Evolutionary conservation across 352 stramenopile genomes (phyloP).

Genomic region (Blastocystis sp.): DNA sequence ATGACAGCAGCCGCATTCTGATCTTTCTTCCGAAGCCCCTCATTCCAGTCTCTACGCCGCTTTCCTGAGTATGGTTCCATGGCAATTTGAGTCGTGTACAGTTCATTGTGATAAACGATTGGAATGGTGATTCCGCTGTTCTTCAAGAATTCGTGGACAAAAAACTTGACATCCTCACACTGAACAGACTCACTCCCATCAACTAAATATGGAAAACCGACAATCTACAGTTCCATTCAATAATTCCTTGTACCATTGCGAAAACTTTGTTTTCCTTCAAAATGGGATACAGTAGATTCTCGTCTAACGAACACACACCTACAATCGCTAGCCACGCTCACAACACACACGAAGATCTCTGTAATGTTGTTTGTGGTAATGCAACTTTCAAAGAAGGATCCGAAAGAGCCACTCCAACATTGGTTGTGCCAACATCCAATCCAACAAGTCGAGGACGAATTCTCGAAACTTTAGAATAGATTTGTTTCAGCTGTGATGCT

Average conservation of each 20-base stretch:
- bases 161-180: constrained; percentile 47
- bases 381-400: constrained; percentile 7
- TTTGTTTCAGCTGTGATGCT: not conserved
- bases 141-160: constrained; percentile 22
- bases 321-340: not conserved
- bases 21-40: constrained; percentile 29
- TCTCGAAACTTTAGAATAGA: not conserved
- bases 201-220: not conserved
- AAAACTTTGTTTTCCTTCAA: not conserved
- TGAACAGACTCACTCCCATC: constrained; percentile 26
- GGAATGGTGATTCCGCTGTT: not conserved
- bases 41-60: constrained; percentile 5
- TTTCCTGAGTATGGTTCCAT: not conserved
- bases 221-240: not conserved
- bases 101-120: constrained; percentile 18
- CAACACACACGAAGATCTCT: not conserved
- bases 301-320: not conserved
- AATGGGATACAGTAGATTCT: not conserved
- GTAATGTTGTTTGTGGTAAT: constrained; percentile 8
- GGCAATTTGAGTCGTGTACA: not conserved
- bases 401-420: constrained; percentile 38
- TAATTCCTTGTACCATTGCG: not conserved
- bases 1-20: constrained; percentile 7
- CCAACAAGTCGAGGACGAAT: not conserved
- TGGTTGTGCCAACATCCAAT: constrained; percentile 31